These are phyloP conservation scores for Aspergillus felis DNA, from an alignment of 2,329 filamentous ascomycete species.

Conservation along the genomic window DNA sequence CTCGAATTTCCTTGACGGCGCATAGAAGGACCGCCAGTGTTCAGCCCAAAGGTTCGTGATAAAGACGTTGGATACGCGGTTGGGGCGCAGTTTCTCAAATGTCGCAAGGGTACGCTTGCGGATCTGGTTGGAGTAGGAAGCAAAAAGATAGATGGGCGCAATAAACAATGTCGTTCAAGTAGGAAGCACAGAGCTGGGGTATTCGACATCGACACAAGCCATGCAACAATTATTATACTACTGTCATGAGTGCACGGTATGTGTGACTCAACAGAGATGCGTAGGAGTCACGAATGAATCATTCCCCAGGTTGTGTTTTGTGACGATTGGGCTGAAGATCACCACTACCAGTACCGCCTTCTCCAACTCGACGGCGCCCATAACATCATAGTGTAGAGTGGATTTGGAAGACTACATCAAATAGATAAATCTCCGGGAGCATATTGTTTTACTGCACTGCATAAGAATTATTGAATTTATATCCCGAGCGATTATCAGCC, in stretches of 20 bases:
- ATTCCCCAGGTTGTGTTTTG: neutral
- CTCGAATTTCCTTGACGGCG: constrained; percentile 15
- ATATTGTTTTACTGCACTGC: neutral
- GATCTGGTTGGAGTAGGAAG: constrained; percentile 10
- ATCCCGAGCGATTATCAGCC: neutral
- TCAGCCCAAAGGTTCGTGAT: neutral
- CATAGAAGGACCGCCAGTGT: constrained; percentile 22
- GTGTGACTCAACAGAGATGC: neutral
- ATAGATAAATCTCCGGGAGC: neutral
- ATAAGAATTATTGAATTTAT: neutral
- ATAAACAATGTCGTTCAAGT: constrained; percentile 12
- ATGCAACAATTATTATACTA: constrained; percentile 2
- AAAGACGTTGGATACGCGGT: constrained; percentile 7
- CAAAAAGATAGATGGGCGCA: constrained; percentile 11
- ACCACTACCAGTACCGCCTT: neutral
- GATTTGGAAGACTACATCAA: neutral
- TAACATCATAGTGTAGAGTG: neutral
- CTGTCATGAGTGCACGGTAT: neutral
- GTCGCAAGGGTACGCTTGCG: constrained; percentile 6
- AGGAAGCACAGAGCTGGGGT: constrained; percentile 12
- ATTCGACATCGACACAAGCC: constrained; percentile 20
- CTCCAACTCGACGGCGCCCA: neutral
- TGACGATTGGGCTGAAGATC: neutral
- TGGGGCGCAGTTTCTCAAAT: constrained; percentile 8
- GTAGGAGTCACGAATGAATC: neutral